Percentiles rank a stretch among this genome's conserved stretches.
phyloP scores from a whole-genome alignment of 768 basidiomycete genomes.

The Ramaria sp. region DNA sequence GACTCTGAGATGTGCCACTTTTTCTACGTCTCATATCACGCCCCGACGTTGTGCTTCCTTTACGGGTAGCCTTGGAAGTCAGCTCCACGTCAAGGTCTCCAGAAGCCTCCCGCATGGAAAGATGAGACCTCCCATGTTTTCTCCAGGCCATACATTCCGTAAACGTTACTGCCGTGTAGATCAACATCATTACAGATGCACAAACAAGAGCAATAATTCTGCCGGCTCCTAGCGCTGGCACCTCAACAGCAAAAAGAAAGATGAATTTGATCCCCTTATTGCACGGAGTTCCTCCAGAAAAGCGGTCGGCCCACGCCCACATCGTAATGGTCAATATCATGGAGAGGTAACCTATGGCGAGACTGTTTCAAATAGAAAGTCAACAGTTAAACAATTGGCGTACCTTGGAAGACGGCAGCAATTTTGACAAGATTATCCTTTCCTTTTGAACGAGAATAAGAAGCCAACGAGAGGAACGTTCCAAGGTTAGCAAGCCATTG shows the following conservation, averaged over 20 bases:
- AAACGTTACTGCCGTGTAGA: slow-evolving; percentile 24
- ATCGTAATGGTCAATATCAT: neutral
- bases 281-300: slow-evolving; percentile 21
- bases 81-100: neutral
- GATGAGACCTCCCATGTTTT: slow-evolving; percentile 2
- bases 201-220: slow-evolving; percentile 22
- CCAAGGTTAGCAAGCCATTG: slow-evolving; percentile 33
- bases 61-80: neutral
- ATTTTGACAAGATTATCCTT: slow-evolving; percentile 26
- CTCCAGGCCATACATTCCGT: slow-evolving; percentile 23
- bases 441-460: slow-evolving; percentile 29
- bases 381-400: slow-evolving; percentile 15
- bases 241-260: slow-evolving; percentile 22
- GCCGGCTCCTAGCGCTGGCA: slow-evolving; percentile 22
- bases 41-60: neutral
- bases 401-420: slow-evolving; percentile 25
- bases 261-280: slow-evolving; percentile 23
- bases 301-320: slow-evolving; percentile 23
- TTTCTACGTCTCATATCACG: neutral
- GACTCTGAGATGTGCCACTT: neutral
- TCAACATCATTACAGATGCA: slow-evolving; percentile 21
- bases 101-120: neutral
- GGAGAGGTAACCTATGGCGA: slow-evolving; percentile 20
- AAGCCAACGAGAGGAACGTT: slow-evolving; percentile 28
- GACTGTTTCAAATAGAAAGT: slow-evolving; percentile 29